A percentile compares a stretch with the other conserved stretches of the same genome.
Conservation (phyloP, 2,329 filamentous ascomycete genomes). For the Cyclaneusma minus region DNA sequence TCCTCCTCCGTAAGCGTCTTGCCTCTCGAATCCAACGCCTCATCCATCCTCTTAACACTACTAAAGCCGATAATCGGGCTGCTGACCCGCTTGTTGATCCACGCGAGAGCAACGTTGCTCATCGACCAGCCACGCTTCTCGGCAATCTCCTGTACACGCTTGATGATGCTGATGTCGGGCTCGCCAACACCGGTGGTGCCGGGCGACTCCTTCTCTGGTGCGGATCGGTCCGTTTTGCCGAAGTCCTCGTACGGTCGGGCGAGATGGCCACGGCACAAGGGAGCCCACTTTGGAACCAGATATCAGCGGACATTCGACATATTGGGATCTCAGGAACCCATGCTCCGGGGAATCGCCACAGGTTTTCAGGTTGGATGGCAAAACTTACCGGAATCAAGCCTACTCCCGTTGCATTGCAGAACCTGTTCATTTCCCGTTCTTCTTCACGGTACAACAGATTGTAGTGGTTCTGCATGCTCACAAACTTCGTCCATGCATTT, state of each 20-base stretch:
- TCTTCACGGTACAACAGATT: conserved; percentile 42
- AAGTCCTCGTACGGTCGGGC: conserved; percentile 13
- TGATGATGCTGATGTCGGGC: conserved; percentile 33
- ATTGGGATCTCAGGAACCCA: too few species aligned
- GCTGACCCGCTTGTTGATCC: conserved; percentile 28
- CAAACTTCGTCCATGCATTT: conserved; percentile 38
- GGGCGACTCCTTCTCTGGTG: conserved; percentile 7
- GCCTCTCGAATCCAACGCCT: conserved; percentile 26
- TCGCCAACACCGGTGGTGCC: conserved; percentile 22
- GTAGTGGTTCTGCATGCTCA: conserved; percentile 41
- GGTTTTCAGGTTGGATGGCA: conserved; percentile 4
- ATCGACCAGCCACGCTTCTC: conserved; percentile 40
- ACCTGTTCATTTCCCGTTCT: conserved; percentile 27
- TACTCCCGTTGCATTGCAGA: conserved; percentile 26
- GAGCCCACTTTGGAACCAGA: too few species aligned
- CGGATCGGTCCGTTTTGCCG: conserved; percentile 10
- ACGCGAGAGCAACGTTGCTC: conserved; percentile 40
- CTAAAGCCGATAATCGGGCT: conserved; percentile 37
- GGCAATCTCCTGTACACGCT: conserved; percentile 38
- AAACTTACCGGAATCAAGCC: conserved; percentile 21
- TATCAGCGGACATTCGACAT: conserved; percentile 9
- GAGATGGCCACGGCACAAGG: conserved; percentile 19
- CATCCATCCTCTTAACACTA: conserved; percentile 33
- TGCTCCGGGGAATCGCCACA: conserved; percentile 8
- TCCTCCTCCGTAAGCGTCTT: conserved; percentile 33